phyloP scores from a whole-genome alignment of 352 stramenopile species.

The Pythium aphanidermatum region DNA sequence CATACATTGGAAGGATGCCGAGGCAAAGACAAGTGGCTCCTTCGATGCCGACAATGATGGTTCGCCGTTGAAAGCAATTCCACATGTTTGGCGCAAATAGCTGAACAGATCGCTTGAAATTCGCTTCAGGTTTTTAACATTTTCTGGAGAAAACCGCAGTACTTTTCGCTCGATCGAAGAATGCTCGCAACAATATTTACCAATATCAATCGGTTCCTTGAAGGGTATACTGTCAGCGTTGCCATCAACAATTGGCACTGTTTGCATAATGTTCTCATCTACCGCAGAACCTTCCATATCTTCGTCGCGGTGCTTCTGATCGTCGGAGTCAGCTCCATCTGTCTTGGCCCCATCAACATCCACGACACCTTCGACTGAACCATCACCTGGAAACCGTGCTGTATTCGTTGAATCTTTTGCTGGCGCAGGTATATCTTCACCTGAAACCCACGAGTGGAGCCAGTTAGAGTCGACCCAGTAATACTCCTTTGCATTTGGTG shows the following conservation, averaged over 20 bases:
- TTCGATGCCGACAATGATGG: not conserved
- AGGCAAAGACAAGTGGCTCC: conserved; percentile 31
- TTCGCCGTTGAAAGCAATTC: conserved; percentile 12
- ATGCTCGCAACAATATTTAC: conserved; percentile 43
- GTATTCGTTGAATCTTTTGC: not conserved
- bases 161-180: conserved; percentile 6
- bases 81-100: conserved; percentile 37
- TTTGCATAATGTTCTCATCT: conserved; percentile 1
- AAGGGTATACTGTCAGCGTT: conserved; percentile 47
- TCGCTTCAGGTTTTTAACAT: conserved; percentile 45
- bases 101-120: conserved; percentile 45
- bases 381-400: too few relatives aligned
- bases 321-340: conserved; percentile 11
- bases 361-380: conserved; percentile 14
- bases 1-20: conserved; percentile 36
- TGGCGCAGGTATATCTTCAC: conserved; percentile 25
- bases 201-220: conserved; percentile 39
- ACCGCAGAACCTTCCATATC: not conserved
- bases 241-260: not conserved
- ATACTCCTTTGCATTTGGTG: conserved; percentile 26
- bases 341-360: conserved; percentile 16
- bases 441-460: conserved; percentile 58
- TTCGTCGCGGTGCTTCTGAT: conserved; percentile 1
- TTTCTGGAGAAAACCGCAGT: conserved; percentile 46
- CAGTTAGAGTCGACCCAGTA: conserved; percentile 73